phyloP scores from a whole-genome alignment of 2,329 filamentous ascomycete species.

The Trematosphaeria pertusa region DNA sequence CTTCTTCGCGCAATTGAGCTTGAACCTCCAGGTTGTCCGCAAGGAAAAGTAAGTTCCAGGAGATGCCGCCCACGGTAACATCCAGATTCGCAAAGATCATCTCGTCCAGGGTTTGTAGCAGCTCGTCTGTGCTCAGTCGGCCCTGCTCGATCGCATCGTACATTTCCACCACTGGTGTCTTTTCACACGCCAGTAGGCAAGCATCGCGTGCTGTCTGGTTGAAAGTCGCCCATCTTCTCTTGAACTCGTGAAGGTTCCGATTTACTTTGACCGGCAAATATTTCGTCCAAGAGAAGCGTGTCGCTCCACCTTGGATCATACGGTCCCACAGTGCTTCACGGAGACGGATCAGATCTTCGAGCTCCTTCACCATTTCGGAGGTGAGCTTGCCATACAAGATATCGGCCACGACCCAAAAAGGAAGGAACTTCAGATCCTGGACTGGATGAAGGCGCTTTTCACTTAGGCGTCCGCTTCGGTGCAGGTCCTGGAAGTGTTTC shows the following conservation, averaged over 20 bases:
- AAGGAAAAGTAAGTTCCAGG: constrained; percentile 53
- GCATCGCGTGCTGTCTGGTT: constrained; percentile 33
- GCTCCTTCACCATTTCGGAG: constrained; percentile 24
- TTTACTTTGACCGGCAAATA: constrained; percentile 39
- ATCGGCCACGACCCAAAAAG: constrained; percentile 50
- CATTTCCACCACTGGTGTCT: background rate
- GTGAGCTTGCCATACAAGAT: constrained; percentile 46
- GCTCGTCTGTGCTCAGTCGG: background rate
- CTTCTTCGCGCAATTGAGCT: constrained; percentile 31
- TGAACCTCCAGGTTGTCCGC: constrained; percentile 44
- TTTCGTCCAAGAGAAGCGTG: constrained; percentile 31
- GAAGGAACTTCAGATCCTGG: constrained; percentile 41
- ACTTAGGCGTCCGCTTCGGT: constrained; percentile 1
- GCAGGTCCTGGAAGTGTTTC: constrained; percentile 12
- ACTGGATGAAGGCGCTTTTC: constrained; percentile 29
- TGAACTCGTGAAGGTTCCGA: constrained; percentile 14
- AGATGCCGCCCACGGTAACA: constrained; percentile 52
- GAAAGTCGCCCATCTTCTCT: constrained; percentile 31
- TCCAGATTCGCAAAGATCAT: constrained; percentile 57
- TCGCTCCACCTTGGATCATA: constrained; percentile 46
- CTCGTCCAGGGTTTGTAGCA: constrained; percentile 55
- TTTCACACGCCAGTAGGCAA: background rate
- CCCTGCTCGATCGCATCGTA: constrained; percentile 6
- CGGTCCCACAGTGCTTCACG: constrained; percentile 44
- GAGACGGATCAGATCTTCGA: constrained; percentile 28